These are phyloP conservation scores for Corylus heterophylla DNA, from an alignment of 306 rosid genomes.

Conservation along the genomic window DNA sequence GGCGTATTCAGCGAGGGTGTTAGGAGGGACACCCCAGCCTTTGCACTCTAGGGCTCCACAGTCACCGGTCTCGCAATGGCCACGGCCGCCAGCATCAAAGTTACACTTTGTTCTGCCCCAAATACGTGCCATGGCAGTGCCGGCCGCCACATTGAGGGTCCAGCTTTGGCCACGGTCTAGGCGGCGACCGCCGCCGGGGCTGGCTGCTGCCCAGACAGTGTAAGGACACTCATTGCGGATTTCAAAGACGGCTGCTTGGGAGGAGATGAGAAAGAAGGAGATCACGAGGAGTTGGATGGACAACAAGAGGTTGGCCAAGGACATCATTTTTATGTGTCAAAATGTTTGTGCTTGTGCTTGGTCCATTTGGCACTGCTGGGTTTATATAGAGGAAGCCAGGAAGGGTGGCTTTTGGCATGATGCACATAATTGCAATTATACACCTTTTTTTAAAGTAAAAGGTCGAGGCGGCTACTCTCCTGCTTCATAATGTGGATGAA, in stretches of 20 bases:
- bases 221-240: conserved; percentile 25
- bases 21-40: conserved; percentile 27
- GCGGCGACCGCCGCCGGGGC: conserved; percentile 25
- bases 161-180: conserved; percentile 9
- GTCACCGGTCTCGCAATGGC: conserved; percentile 32
- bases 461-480: background rate
- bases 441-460: background rate
- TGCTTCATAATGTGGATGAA: background rate
- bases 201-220: conserved; percentile 34
- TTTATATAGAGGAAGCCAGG: background rate
- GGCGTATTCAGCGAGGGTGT: conserved; percentile 39
- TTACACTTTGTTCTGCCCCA: conserved; percentile 27
- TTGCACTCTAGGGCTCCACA: conserved; percentile 25
- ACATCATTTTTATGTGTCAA: background rate
- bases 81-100: conserved; percentile 25
- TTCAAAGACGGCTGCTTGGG: conserved; percentile 25
- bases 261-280: background rate
- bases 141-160: conserved; percentile 13
- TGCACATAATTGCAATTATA: background rate
- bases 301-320: background rate
- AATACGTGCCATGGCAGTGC: conserved; percentile 20
- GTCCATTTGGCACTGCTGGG: background rate
- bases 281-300: background rate
- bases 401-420: background rate
- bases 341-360: background rate